These are phyloP conservation scores for Favolaschia claudopus DNA, from an alignment of 768 basidiomycete genomes.

Conservation along the genomic window DNA sequence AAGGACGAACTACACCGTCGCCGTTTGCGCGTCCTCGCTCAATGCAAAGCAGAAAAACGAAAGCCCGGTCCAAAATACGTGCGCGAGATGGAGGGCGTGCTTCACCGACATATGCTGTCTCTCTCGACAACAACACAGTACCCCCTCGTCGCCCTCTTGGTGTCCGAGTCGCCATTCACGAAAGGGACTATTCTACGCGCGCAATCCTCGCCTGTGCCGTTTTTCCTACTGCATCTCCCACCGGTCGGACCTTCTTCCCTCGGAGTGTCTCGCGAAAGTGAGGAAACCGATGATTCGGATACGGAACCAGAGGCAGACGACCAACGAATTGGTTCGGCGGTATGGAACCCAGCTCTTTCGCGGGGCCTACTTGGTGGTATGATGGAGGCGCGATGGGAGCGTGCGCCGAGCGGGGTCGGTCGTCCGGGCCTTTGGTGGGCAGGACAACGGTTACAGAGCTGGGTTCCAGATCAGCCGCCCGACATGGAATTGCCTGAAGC, in stretches of 20 bases:
- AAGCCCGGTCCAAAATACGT: constrained; percentile 81
- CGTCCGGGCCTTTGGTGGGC: constrained; percentile 56
- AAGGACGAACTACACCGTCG: constrained; percentile 36
- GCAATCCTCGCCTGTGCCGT: constrained; percentile 77
- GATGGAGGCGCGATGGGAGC: constrained; percentile 76
- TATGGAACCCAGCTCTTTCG: constrained; percentile 76
- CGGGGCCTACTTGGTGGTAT: constrained; percentile 64
- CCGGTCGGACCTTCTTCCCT: constrained; percentile 37
- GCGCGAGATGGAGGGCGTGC: constrained; percentile 92
- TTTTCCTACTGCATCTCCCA: constrained; percentile 83
- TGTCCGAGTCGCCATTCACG: constrained; percentile 86
- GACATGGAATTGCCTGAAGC: no score
- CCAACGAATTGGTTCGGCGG: constrained; percentile 53
- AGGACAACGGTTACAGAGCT: constrained; percentile 43
- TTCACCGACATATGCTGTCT: constrained; percentile 60
- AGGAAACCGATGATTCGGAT: constrained; percentile 2
- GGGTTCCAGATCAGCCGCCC: constrained; percentile 38
- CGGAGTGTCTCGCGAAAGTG: no score
- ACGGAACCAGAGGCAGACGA: constrained; percentile 10
- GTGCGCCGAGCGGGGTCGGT: constrained; percentile 40
- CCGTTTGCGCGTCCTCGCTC: constrained; percentile 79
- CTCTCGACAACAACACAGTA: constrained; percentile 23
- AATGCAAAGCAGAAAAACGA: constrained; percentile 92
- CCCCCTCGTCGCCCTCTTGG: constrained; percentile 72
- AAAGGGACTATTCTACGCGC: constrained; percentile 72